Evolutionary conservation across 2,329 filamentous ascomycete genomes (phyloP).

Genomic region (Paecilomyces sp.): DNA sequence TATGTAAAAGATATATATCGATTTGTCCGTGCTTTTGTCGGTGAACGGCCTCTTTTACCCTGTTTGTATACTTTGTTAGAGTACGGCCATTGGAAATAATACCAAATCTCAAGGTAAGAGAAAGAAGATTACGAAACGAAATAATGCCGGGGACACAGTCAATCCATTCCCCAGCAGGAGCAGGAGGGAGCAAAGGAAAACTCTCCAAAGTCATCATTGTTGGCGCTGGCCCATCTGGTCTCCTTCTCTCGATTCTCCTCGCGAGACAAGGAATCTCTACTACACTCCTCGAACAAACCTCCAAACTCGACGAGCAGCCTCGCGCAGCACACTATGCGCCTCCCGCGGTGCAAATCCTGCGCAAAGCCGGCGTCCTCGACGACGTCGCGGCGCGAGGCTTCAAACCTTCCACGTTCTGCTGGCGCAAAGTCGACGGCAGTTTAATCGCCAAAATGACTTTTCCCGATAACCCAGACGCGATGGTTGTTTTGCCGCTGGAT

Average conservation of each 20-base stretch:
- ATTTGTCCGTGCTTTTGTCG: background rate
- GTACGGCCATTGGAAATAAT: too few species aligned
- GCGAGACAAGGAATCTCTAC: slow-evolving; percentile 24
- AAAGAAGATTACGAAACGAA: background rate
- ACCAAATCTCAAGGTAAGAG: background rate
- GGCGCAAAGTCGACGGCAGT: slow-evolving; percentile 35
- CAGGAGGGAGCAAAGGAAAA: background rate
- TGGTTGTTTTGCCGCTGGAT: slow-evolving; percentile 40
- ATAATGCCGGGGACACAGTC: background rate
- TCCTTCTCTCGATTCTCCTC: slow-evolving; percentile 22
- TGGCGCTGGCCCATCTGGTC: slow-evolving; percentile 25
- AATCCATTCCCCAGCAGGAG: background rate
- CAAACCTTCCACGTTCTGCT: slow-evolving; percentile 35
- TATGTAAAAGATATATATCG: background rate
- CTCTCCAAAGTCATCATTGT: slow-evolving; percentile 18
- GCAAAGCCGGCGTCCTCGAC: slow-evolving; percentile 53
- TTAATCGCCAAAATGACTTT: slow-evolving; percentile 24
- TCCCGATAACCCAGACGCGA: slow-evolving; percentile 24
- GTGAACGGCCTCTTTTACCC: background rate
- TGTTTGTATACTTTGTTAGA: too few species aligned
- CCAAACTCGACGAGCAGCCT: slow-evolving; percentile 51
- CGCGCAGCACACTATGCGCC: slow-evolving; percentile 57
- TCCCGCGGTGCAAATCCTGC: slow-evolving; percentile 51
- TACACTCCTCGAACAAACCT: slow-evolving; percentile 45
- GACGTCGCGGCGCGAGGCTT: slow-evolving; percentile 40